phyloP scores from a whole-genome alignment of 768 basidiomycete species.

The Tricholoma bakamatsutake region DNA sequence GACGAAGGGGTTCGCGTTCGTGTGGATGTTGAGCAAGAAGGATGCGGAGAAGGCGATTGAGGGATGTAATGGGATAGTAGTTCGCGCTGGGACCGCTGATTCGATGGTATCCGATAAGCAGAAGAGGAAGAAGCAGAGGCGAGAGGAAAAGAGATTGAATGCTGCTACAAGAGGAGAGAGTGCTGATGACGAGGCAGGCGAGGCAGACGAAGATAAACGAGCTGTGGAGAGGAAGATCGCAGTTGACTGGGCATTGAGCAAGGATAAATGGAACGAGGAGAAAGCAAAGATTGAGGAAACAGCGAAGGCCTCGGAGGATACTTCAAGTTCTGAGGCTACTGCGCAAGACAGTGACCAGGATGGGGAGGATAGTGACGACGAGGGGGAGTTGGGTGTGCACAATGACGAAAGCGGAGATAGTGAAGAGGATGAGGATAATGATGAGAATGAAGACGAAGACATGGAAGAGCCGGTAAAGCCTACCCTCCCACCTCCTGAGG shows the following conservation, averaged over 20 bases:
- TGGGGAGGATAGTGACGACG: constrained; percentile 26
- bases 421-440: constrained; percentile 30
- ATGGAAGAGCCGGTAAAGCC: constrained; percentile 51
- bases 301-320: constrained; percentile 29
- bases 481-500: constrained; percentile 74
- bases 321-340: constrained; percentile 21
- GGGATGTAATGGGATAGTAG: constrained; percentile 68
- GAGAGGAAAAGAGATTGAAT: constrained; percentile 47
- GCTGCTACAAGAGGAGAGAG: constrained; percentile 30
- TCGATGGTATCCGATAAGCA: constrained; percentile 55
- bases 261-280: constrained; percentile 86
- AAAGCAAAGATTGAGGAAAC: constrained; percentile 48
- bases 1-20: constrained; percentile 86
- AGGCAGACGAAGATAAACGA: constrained; percentile 27
- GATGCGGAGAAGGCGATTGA: constrained; percentile 82
- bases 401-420: constrained; percentile 35
- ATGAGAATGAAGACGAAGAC: constrained; percentile 25
- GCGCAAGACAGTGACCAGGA: constrained; percentile 24
- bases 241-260: constrained; percentile 96
- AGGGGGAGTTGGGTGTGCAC: constrained; percentile 41
- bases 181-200: constrained; percentile 25
- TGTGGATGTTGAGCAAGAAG: constrained; percentile 85
- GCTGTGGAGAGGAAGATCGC: constrained; percentile 64
- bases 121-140: constrained; percentile 56
- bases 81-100: constrained; percentile 59